These are phyloP conservation scores for Magnaporthiopsis incrustans DNA, from an alignment of 2,329 filamentous ascomycete species.

Conservation along the genomic window DNA sequence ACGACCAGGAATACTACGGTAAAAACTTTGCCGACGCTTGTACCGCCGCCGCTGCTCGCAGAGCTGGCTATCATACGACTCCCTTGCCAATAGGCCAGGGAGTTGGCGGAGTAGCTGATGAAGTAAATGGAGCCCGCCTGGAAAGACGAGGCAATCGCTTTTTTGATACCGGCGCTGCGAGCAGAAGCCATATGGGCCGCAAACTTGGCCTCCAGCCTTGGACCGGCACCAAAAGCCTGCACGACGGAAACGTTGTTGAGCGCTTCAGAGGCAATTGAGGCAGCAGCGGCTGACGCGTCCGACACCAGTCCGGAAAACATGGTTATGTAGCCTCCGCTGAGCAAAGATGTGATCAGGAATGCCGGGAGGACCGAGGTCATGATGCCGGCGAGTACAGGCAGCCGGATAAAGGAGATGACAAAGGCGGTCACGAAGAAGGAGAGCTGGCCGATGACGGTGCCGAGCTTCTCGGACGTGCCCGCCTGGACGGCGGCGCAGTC, in stretches of 20 bases:
- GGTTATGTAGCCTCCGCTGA: constrained; percentile 45
- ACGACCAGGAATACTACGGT: constrained; percentile 46
- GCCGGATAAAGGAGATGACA: constrained; percentile 58
- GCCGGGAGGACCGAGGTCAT: constrained; percentile 55
- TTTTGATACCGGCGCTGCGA: constrained; percentile 46
- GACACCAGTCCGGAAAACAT: constrained; percentile 43
- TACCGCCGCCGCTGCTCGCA: constrained; percentile 19
- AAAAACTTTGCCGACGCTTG: constrained; percentile 29
- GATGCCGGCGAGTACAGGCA: constrained; percentile 54
- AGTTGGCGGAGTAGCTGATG: constrained; percentile 59
- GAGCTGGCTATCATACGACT: constrained; percentile 38
- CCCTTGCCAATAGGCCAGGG: constrained; percentile 61
- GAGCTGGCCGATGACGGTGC: constrained; percentile 51
- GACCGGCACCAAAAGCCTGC: constrained; percentile 54
- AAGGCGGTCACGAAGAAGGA: constrained; percentile 63
- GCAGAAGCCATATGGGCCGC: constrained; percentile 41
- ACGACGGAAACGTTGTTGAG: constrained; percentile 54
- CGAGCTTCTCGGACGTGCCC: constrained; percentile 64
- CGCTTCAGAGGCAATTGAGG: constrained; percentile 54
- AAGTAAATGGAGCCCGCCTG: constrained; percentile 59
- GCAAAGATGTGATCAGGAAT: constrained; percentile 49
- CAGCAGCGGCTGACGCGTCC: constrained; percentile 46
- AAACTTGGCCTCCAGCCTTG: constrained; percentile 52
- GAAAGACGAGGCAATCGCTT: constrained; percentile 45
- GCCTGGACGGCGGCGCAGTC: constrained; percentile 61